Base-by-base conservation (phyloP, 2,329 filamentous ascomycete species). In the Verticillium isaacii region DNA sequence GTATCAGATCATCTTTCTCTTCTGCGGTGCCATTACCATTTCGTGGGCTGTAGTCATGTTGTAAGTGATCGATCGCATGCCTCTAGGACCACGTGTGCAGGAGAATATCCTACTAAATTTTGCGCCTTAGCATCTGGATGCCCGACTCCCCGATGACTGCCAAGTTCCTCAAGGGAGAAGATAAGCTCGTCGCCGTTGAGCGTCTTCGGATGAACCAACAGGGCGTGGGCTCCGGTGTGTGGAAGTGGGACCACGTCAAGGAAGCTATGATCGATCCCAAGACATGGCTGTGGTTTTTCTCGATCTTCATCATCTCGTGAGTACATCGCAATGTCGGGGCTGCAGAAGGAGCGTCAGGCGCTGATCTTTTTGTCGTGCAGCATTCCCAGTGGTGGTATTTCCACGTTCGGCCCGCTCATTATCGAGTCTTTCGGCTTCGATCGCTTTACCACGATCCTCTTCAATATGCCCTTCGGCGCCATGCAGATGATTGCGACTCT, bases 131-230 rank as follows among this genome's bases (percentile, higher is more conserved):
- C 36, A 39, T 80, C 29, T 79, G 82, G 56, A 85, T 89, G 77
- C 87, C 87, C 0, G 86, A 89, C 67, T 86, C 83, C 0, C 86
- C 86, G 0, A 81, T 86, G 72, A 78, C 82, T 45, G 79, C 84
- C 1, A 82, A 80, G 25, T 87, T 86, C 61, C 74, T 88, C 8
- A 76, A 73, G 0, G 77, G 81, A 11, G 74, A 82, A 25, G 85
- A 88, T 58, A 85, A 82, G 64, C 68, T 85, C 3, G 70, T 86
- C 19, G 84, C 84, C 0, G 80, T 87, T n/a, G 83, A 87, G 66
- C 75, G 84, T 58, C 70, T 83, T 34, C 72, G 80, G 15, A 78
- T 77, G 60, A 83, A 84, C 58, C 79, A 81, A 59, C 74, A 71
- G 68, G 75, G 75, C 2, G 71, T 77, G 15, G 68, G 71, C 2